Evolutionary conservation across 192 early-diverging fungal species (phyloP), one percentile per base, ranked within the genome.

Genomic region (Chytriomyces sp.): DNA sequence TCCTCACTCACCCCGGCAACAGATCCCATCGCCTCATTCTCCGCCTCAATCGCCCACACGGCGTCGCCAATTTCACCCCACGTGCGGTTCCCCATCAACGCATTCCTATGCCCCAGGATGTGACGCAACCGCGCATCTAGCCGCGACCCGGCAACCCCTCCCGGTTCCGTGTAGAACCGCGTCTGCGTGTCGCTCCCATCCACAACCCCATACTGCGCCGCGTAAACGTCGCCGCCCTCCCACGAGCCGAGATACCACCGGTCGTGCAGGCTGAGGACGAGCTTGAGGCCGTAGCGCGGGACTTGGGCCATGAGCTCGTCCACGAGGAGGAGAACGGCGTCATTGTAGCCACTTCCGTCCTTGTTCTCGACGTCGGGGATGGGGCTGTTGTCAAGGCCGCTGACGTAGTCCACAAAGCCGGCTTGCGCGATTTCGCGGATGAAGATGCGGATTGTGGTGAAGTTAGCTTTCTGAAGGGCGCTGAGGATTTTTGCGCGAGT

Each of bases 241-340:
- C 44, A 49, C 44, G n/a, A 49, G 44, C 32, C 63, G 39, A 64
- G 12, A 12, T 57, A 26, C n/a, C 32, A 64, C 14, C 37, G 10
- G 49, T 64, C 63, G 49, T 64, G 63, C 44, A 64, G 32, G 63
- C 12, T 12, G 52, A 64, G 41, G 37, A 26, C 56, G 63, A 64
- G 63, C 52, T 64, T 64, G 63, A 64, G 41, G 31, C 49, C 49
- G 52, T 57, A 22, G 14, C 10, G 31, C 44, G 19, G 12, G 63
- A n/a, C 52, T 12, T 32, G 10, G 52, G 30, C 14, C 63, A 64
- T 64, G 8, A 64, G 10, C 17, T 64, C 10, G 52, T 64, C 37
- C 14, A 64, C 26, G 14, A 57, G 63, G 17, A 10, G 8, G 32
- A 64, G 63, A 8, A 54, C 10, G 17, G 31, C 10, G 49, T 64